A percentile compares a stretch with the other conserved stretches of the same genome.
Conservation (phyloP, 2,329 filamentous ascomycete species). For the Talaromyces atroroseus region DNA sequence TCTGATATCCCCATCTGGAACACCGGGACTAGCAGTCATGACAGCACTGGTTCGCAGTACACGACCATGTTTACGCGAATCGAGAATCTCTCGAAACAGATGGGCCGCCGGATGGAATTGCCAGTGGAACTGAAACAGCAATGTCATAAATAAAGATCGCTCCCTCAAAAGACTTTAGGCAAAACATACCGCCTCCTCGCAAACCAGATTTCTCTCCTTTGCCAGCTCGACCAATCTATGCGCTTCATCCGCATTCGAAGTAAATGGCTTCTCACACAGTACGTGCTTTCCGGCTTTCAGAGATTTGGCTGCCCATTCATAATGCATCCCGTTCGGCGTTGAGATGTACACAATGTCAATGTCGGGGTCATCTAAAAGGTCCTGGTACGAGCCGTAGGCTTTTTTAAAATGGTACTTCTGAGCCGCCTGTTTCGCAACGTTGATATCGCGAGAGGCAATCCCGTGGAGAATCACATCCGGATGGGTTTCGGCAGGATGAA, state of each 20-base stretch:
- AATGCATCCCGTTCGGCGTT: slow-evolving; percentile 27
- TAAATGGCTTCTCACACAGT: slow-evolving; percentile 50
- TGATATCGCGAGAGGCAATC: slow-evolving; percentile 48
- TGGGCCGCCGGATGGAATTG: slow-evolving; percentile 41
- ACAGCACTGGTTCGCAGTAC: slow-evolving; percentile 25
- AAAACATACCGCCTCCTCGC: slow-evolving; percentile 14
- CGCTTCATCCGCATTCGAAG: slow-evolving; percentile 43
- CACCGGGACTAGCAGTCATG: slow-evolving; percentile 22
- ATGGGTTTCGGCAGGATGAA: slow-evolving; percentile 49
- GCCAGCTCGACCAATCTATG: slow-evolving; percentile 38
- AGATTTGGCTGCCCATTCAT: slow-evolving; percentile 45
- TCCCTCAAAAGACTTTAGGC: not conserved
- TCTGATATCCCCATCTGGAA: slow-evolving; percentile 30
- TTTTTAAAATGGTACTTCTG: slow-evolving; percentile 48
- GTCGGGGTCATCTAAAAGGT: slow-evolving; percentile 18
- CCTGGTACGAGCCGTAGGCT: slow-evolving; percentile 26
- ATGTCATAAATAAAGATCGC: not conserved
- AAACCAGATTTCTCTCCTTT: slow-evolving; percentile 14
- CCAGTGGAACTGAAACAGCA: slow-evolving; percentile 28
- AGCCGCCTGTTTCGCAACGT: slow-evolving; percentile 45
- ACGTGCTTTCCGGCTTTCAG: slow-evolving; percentile 50
- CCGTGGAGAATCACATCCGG: slow-evolving; percentile 50
- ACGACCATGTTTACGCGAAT: slow-evolving; percentile 28
- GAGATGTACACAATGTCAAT: slow-evolving; percentile 27
- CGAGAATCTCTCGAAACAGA: slow-evolving; percentile 30